Percentiles rank a stretch among this genome's conserved stretches.
phyloP scores from a whole-genome alignment of 805 yeast genomes.

The Blastobotrys parvus region DNA sequence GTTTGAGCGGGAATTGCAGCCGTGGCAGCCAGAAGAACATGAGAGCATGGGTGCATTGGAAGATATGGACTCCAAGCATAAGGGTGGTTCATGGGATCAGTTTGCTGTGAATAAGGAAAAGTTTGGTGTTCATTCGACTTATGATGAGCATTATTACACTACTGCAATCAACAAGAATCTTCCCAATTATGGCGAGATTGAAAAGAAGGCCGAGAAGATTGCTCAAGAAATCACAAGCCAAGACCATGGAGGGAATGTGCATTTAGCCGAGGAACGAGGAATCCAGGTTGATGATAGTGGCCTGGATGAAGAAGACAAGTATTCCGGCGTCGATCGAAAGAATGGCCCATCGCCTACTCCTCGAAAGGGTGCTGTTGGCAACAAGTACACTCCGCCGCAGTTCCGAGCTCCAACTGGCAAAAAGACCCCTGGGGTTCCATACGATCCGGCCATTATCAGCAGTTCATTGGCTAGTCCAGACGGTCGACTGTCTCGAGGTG shows the following conservation, averaged over 20 bases:
- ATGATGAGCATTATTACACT: constrained; percentile 81
- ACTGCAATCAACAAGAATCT: constrained; percentile 62
- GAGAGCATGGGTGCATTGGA: constrained; percentile 28
- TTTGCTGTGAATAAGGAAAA: constrained; percentile 83
- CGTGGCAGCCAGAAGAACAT: constrained; percentile 74
- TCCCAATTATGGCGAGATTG: constrained; percentile 61
- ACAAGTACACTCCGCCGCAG: constrained; percentile 20
- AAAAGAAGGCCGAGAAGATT: constrained; percentile 62
- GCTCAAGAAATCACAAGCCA: constrained; percentile 79
- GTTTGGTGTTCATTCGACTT: constrained; percentile 80
- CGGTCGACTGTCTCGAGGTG: constrained; percentile 5
- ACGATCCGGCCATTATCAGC: constrained; percentile 63
- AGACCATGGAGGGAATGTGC: constrained; percentile 57
- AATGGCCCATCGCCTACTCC: not conserved
- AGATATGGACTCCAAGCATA: constrained; percentile 19
- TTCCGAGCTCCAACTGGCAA: constrained; percentile 21
- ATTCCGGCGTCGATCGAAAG: constrained; percentile 76
- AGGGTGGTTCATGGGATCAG: constrained; percentile 67
- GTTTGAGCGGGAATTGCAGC: constrained; percentile 65
- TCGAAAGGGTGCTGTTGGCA: constrained; percentile 1
- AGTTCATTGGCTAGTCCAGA: constrained; percentile 17
- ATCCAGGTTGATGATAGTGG: constrained; percentile 64
- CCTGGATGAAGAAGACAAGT: constrained; percentile 90
- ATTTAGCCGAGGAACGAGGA: constrained; percentile 90
- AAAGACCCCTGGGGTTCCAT: constrained; percentile 22